Conservation (phyloP, 768 basidiomycete species). For the Amylocystis lapponica region DNA sequence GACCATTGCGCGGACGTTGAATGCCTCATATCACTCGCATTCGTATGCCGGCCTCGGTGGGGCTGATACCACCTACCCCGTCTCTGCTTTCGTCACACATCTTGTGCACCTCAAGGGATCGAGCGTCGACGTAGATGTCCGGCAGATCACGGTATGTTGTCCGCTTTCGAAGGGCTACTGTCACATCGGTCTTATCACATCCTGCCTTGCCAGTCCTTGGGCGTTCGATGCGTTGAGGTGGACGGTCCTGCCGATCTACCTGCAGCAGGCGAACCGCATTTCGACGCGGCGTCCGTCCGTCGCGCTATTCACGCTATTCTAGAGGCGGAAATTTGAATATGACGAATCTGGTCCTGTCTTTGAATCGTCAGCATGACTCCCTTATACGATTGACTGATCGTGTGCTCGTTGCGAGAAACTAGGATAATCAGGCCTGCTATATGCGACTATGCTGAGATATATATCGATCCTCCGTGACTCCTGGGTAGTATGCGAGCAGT, state of each 20-base stretch:
- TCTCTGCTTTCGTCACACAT: conserved; percentile 82
- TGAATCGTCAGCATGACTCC: no score
- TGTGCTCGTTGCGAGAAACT: no score
- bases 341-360: no score
- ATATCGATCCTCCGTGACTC: no score
- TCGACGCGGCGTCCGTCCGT: conserved; percentile 41
- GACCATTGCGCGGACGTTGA: conserved; percentile 65
- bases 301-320: conserved; percentile 34
- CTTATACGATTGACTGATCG: no score
- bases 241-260: conserved; percentile 23
- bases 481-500: no score
- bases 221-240: conserved; percentile 54
- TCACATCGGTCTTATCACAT: not conserved
- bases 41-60: conserved; percentile 52
- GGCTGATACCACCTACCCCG: conserved; percentile 58
- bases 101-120: conserved; percentile 70
- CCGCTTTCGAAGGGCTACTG: no score
- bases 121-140: conserved; percentile 54
- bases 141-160: conserved; percentile 53
- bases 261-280: conserved; percentile 33
- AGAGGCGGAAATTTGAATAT: not conserved
- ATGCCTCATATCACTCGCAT: conserved; percentile 46
- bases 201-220: conserved; percentile 39
- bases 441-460: no score
- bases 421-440: no score